These are phyloP conservation scores for Fusarium coffeatum DNA, from an alignment of 2,329 filamentous ascomycete genomes.

Conservation along the genomic window DNA sequence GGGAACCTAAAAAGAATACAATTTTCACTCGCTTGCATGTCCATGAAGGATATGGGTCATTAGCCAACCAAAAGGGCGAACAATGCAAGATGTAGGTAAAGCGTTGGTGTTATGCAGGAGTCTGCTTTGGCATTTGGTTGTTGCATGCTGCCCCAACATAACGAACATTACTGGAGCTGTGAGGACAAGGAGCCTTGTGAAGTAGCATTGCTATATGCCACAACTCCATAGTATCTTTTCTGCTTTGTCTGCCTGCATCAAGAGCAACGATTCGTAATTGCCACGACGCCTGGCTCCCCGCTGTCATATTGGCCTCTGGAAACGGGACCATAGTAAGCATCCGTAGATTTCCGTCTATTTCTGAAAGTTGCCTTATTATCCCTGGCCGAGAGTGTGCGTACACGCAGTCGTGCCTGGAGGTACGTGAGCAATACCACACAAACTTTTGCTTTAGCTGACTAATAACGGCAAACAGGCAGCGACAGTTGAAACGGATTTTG, in stretches of 20 bases:
- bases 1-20: background rate
- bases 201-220: constrained; percentile 12
- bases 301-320: constrained; percentile 8
- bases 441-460: background rate
- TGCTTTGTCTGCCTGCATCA: constrained; percentile 11
- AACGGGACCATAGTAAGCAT: constrained; percentile 13
- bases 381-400: constrained; percentile 10
- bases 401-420: constrained; percentile 7
- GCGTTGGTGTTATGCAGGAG: constrained; percentile 9
- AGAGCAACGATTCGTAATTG: constrained; percentile 32
- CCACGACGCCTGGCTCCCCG: constrained; percentile 21
- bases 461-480: background rate
- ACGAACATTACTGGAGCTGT: constrained; percentile 5
- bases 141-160: constrained; percentile 13
- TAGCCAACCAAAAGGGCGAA: background rate
- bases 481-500: background rate
- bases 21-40: constrained; percentile 7
- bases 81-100: background rate
- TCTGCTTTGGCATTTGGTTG: constrained; percentile 3
- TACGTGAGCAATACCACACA: constrained; percentile 14
- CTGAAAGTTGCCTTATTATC: constrained; percentile 12
- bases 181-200: constrained; percentile 6
- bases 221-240: constrained; percentile 1
- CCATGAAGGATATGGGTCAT: background rate
- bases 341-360: constrained; percentile 30